Base-by-base conservation (phyloP, 176 grass and related monocot species). In the Hordeum marinum region DNA sequence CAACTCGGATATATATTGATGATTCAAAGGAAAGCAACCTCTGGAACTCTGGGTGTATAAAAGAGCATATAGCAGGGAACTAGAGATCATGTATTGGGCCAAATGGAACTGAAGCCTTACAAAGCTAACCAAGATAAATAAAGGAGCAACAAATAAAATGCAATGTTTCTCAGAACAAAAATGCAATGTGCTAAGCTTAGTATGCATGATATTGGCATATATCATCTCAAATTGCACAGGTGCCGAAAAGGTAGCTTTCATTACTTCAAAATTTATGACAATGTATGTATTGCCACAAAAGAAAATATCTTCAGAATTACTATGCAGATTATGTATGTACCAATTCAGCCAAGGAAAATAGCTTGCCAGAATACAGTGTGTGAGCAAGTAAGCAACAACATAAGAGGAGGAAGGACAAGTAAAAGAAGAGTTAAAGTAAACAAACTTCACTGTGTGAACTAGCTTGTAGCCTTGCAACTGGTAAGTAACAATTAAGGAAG, bases 401-500 rank as follows among this genome's bases (percentile, higher is more conserved):
- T 41, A 59, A 59, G 23, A 63, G 14, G 14, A 62, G 42, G 12
- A 59, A 4, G 17, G 70, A 29, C n/a, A 62, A 62, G 4, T 63
- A 61, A 36, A 50, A 18, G 13, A 78, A 42, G 20, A 12, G 55
- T 13, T 59, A 54, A 29, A 25, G 4, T 9, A 62, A 81, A 63
- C 7, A 63, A 81, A 62, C 31, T 52, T 85, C 40, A 72, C 23
- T 34, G 21, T 42, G 55, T 57, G 71, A 3, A 14, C n/a, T 61
- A 41, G 83, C 71, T 41, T 78, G 63, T 72, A 89, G 32, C 32
- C 27, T 52, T 78, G 72, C 54, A 85, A 71, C 34, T 68, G 17
- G 73, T 70, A 85, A 24, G 54, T 76, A 86, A 70, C 32, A 82
- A 77, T 25, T 24, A 39, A 78, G 63, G 43, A 86, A 57, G 36